A percentile compares a stretch with the other conserved stretches of the same genome.
These are phyloP conservation scores for Solanum hybrid DNA, from an alignment of 305 asterid species.

Conservation along the genomic window DNA sequence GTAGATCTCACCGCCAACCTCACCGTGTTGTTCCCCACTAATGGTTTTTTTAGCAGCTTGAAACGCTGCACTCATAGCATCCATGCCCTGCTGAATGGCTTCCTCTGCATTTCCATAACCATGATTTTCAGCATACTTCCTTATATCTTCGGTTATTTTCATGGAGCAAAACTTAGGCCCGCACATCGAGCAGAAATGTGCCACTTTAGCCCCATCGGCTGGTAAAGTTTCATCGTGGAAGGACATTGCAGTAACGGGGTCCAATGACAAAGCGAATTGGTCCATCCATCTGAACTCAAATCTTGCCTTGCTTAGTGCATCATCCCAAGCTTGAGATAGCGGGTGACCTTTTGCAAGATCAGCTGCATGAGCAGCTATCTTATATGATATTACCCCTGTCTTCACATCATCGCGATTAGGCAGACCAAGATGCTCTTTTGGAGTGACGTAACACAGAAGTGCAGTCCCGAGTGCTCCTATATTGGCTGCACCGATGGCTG, in stretches of 20 bases:
- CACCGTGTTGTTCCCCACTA: conserved; percentile 94
- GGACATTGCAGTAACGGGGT: conserved; percentile 90
- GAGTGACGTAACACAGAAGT: conserved; percentile 84
- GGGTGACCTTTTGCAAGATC: conserved; percentile 86
- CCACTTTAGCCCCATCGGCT: conserved; percentile 91
- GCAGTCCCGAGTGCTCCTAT: conserved; percentile 97
- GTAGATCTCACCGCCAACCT: conserved; percentile 90
- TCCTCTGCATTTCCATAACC: conserved; percentile 91
- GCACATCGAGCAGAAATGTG: conserved; percentile 97
- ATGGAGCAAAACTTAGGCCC: conserved; percentile 95
- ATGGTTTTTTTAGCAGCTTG: conserved; percentile 76
- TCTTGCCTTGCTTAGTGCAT: conserved; percentile 87
- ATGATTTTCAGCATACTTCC: conserved; percentile 86
- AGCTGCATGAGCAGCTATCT: conserved; percentile 97
- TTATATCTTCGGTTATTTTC: conserved; percentile 93
- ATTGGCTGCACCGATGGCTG: conserved; percentile 95
- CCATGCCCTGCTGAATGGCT: conserved; percentile 80
- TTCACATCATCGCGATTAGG: conserved; percentile 86
- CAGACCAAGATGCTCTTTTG: conserved; percentile 85
- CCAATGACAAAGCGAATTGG: conserved; percentile 84
- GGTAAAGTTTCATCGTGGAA: conserved; percentile 91
- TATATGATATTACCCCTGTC: conserved; percentile 74
- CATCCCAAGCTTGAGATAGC: conserved; percentile 88
- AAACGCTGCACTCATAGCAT: conserved; percentile 87
- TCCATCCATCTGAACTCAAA: conserved; percentile 99